Percentiles rank a stretch among this genome's conserved stretches.
Conservation (phyloP, 352 stramenopile species). For the Globisporangium abappressorium region DNA sequence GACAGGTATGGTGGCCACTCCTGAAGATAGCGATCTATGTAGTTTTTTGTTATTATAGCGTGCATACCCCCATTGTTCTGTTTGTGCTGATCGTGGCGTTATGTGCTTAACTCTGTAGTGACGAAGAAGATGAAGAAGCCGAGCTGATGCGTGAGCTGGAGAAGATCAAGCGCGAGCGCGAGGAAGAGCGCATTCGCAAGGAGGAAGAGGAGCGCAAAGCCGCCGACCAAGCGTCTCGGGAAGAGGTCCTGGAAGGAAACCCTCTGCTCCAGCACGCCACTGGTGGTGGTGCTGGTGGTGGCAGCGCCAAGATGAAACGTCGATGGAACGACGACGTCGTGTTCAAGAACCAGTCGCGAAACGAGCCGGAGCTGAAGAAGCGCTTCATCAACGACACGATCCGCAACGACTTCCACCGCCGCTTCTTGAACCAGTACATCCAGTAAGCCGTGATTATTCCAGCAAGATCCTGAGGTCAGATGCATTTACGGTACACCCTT, state of each 20-base stretch:
- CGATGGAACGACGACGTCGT: conserved; percentile 99
- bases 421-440: conserved; percentile 98
- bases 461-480: background rate
- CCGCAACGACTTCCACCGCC: conserved; percentile 98
- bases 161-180: conserved; percentile 97
- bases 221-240: conserved; percentile 79
- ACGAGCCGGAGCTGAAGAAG: conserved; percentile 94
- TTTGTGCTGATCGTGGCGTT: background rate
- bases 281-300: conserved; percentile 17
- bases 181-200: conserved; percentile 90
- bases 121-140: conserved; percentile 96
- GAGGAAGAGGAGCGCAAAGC: conserved; percentile 81
- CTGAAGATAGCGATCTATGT: background rate
- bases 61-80: background rate
- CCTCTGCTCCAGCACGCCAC: conserved; percentile 65
- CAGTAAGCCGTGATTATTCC: conserved; percentile 36
- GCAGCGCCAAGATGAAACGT: conserved; percentile 87
- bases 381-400: conserved; percentile 99
- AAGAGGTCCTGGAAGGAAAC: conserved; percentile 94
- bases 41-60: too few relatives aligned
- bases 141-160: conserved; percentile 96
- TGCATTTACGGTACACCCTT: background rate
- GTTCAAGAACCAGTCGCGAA: conserved; percentile 98
- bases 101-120: conserved; percentile 21
- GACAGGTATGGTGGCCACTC: conserved; percentile 40